Percentiles rank a stretch among this genome's conserved stretches.
Conservation (phyloP, 352 stramenopile genomes). For the Peronospora belbahrii region DNA sequence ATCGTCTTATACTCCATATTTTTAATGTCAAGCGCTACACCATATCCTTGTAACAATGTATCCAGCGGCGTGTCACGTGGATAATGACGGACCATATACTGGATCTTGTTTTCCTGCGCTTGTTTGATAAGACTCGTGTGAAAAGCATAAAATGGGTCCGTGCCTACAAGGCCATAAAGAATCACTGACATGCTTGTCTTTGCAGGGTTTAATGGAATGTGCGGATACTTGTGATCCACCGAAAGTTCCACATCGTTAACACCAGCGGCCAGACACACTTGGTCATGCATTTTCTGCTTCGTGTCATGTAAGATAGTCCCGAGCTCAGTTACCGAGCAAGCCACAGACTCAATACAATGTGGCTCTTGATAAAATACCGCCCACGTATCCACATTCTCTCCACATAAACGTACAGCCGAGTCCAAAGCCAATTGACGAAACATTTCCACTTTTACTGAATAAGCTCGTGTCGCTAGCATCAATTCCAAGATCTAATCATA, state of each 20-base stretch:
- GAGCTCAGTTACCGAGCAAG: constrained; percentile 51
- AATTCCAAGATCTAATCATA: constrained; percentile 76
- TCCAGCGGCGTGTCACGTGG: constrained; percentile 52
- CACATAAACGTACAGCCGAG: constrained; percentile 52
- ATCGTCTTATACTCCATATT: constrained; percentile 97
- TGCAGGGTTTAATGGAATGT: constrained; percentile 14
- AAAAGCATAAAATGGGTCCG: constrained; percentile 57
- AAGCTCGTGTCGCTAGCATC: constrained; percentile 64
- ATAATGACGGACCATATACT: constrained; percentile 83
- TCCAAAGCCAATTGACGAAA: constrained; percentile 75
- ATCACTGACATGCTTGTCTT: constrained; percentile 43
- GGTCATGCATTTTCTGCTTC: constrained; percentile 6
- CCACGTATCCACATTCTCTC: constrained; percentile 47
- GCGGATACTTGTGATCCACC: constrained; percentile 69
- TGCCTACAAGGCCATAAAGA: constrained; percentile 80
- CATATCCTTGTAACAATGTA: constrained; percentile 88
- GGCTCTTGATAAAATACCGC: constrained; percentile 62
- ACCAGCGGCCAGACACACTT: constrained; percentile 52
- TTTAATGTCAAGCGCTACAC: constrained; percentile 91
- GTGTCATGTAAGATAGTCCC: constrained; percentile 24
- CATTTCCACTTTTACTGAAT: constrained; percentile 80
- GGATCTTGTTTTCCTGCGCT: constrained; percentile 45
- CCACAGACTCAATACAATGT: constrained; percentile 52
- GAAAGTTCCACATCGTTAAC: constrained; percentile 61
- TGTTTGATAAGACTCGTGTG: constrained; percentile 52